These are phyloP conservation scores for Fusarium albosuccineum DNA, from an alignment of 2,329 filamentous ascomycete species.

Conservation along the genomic window DNA sequence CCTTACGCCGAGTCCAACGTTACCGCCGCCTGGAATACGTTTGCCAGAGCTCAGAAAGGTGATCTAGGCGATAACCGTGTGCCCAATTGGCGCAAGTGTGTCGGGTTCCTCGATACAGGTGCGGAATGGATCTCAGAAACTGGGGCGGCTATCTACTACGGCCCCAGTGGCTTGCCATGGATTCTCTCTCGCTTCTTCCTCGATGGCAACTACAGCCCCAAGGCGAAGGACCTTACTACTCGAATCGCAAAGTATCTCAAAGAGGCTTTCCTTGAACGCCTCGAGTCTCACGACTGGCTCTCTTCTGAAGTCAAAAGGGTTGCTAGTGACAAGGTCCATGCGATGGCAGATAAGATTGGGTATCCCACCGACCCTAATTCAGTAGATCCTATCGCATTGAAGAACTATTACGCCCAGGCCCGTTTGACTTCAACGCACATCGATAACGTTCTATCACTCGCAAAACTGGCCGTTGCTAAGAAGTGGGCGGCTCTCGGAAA, in stretches of 20 bases:
- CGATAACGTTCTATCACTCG: conserved; percentile 66
- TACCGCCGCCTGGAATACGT: conserved; percentile 71
- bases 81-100: conserved; percentile 28
- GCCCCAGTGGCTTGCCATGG: conserved; percentile 67
- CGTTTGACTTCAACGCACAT: conserved; percentile 68
- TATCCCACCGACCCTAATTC: conserved; percentile 75
- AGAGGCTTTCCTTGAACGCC: conserved; percentile 71
- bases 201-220: conserved; percentile 74
- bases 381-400: conserved; percentile 67
- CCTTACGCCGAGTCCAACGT: conserved; percentile 69
- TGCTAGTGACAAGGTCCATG: conserved; percentile 74
- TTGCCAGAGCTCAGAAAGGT: conserved; percentile 69
- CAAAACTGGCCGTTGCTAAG: conserved; percentile 59
- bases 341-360: conserved; percentile 77
- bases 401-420: conserved; percentile 68
- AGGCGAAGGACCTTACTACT: conserved; percentile 75
- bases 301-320: conserved; percentile 69
- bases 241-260: conserved; percentile 80
- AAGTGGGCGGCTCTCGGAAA: conserved; percentile 71
- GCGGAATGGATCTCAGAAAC: conserved; percentile 16
- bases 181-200: conserved; percentile 79
- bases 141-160: neutral
- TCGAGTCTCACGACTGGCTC: conserved; percentile 74
- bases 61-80: conserved; percentile 8
- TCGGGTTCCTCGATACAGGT: conserved; percentile 16